Base-by-base conservation (phyloP, 2,329 filamentous ascomycete species). In the Microdochium trichocladiopsis region DNA sequence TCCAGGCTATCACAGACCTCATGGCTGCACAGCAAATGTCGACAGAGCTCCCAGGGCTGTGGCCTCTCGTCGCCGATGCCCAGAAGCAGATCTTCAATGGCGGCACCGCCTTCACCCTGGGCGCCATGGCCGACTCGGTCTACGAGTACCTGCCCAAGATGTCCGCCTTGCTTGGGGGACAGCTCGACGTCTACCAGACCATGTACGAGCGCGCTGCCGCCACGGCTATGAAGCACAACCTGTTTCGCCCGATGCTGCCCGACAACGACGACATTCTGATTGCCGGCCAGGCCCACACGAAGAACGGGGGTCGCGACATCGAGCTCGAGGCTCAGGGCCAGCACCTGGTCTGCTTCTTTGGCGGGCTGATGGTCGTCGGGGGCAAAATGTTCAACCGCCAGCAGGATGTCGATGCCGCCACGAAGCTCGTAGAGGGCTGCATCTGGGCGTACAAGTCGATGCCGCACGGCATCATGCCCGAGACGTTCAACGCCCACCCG, bases 21-120 rank as follows among this genome's bases (percentile, higher is more conserved):
- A 78, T 92, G 55, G 77, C 86, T 54, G 68, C 73, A 3, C 78
- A 79, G 51, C 88, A 93, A 69, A 79, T 80, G 56, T 68, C 75
- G 16, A 91, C 88, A 0, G 73, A 69, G 16, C 66, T 92, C 1
- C 87, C 88, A 0, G 88, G 89, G 0, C 72, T 91, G 63, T 92
- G 87, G 86, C 87, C 88, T 1, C 75, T 80, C 52, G 73, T 70
- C 53, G 69, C 91, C 11, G 85, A 86, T 57, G 83, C 65, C 81
- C 75, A 57, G 71, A 73, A 24, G 76, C 76, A 64, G 66, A 77
- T 70, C 63, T 71, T 72, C 48, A 52, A 61, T 4, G 28, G 50
- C 10, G 68, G 64, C 4, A 55, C 54, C 45, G 49, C 60, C 55
- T 72, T 69, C 55, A 70, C 68, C 5, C 63, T 72, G 10, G 68